Base-by-base conservation (phyloP, 768 basidiomycete genomes). In the Daedalea quercina region DNA sequence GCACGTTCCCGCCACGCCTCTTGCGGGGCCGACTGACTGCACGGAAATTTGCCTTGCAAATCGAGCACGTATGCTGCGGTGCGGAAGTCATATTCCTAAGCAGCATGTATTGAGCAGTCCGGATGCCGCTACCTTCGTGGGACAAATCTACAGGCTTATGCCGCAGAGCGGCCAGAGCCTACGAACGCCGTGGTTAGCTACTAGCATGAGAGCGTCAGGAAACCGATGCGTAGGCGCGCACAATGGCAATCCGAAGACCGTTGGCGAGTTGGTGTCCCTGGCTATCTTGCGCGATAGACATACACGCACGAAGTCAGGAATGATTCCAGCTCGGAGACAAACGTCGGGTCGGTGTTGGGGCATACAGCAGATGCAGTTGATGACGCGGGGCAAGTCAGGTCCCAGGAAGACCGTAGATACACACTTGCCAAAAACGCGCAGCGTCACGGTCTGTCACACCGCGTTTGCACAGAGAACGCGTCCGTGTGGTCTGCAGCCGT, bases 101-200 rank as follows among this genome's bases (percentile, higher is more conserved):
- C 23, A 23, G 23, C 17, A 20, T 25, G 24, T 9, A 22, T 3
- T 17, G 17, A 15, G 19, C 19, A 46, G 22, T 44, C 20, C n/a
- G 44, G 44, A 17, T n/a, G 19, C 57, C 72, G 3, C 41, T 56
- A 78, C 80, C 69, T 47, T 67, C 54, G 54, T 68, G 67, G 9
- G 76, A 75, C 56, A 73, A 69, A 22, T 67, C 57, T 17, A 62
- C 50, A 24, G 77, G 77, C 53, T 76, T 79, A 62, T 68, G 69
- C 63, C 69, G 73, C 26, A 80, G 63, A 9, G 73, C 72, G 20
- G 69, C 63, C 23, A 81, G 59, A 9, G 77, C 79, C 79, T 81
- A 49, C 3, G 28, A n/a, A n/a, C n/a, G n/a, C n/a, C n/a, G n/a
- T n/a, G n/a, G n/a, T n/a, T n/a, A n/a, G n/a, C n/a, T n/a, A n/a